These are phyloP conservation scores for Glomus cerebriforme DNA, from an alignment of 192 early-diverging fungal species.

Conservation along the genomic window DNA sequence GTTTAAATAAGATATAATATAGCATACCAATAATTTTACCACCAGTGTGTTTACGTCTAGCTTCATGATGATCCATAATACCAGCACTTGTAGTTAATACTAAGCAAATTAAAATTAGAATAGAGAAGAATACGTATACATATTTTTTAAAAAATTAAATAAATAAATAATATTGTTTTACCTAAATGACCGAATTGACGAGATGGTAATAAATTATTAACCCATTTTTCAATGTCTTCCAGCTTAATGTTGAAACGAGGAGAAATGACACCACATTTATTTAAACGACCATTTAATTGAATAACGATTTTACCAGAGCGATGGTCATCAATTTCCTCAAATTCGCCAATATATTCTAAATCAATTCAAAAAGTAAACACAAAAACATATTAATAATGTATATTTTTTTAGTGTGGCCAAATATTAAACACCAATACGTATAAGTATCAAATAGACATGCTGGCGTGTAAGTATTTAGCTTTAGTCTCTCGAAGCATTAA, in stretches of 20 bases:
- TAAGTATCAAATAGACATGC: conserved; percentile 35
- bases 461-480: conserved; percentile 55
- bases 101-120: background rate
- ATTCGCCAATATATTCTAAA: conserved; percentile 97
- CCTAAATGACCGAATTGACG: conserved; percentile 98
- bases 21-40: conserved; percentile 93
- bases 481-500: conserved; percentile 73
- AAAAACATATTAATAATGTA: background rate
- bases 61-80: conserved; percentile 99
- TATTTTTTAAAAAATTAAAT: background rate
- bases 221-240: conserved; percentile 94
- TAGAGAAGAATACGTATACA: conserved; percentile 24
- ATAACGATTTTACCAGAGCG: conserved; percentile 97
- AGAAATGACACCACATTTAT: conserved; percentile 99
- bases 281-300: conserved; percentile 97
- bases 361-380: background rate
- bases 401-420: background rate
- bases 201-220: conserved; percentile 94
- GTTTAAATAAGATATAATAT: background rate
- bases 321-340: conserved; percentile 98
- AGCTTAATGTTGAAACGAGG: conserved; percentile 98
- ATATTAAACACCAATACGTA: conserved; percentile 29
- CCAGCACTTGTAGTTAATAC: conserved; percentile 89
- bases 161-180: conserved; percentile 28
- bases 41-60: conserved; percentile 94